These are phyloP conservation scores for Hyphopichia homilentoma DNA, from an alignment of 805 yeast genomes.

Conservation along the genomic window DNA sequence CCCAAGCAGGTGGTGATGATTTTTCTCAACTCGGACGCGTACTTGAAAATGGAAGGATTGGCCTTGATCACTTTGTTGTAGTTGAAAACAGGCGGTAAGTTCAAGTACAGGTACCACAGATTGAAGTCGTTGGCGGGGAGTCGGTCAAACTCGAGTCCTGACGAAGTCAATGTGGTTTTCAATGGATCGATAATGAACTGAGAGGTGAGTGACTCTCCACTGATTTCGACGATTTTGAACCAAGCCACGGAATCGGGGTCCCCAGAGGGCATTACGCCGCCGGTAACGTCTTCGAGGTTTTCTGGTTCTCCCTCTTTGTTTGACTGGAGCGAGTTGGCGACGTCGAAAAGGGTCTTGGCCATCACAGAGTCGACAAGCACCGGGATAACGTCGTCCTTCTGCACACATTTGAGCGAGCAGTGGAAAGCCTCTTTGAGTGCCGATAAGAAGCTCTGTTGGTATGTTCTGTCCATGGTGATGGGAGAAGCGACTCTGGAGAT, in stretches of 20 bases:
- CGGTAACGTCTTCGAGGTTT: constrained; percentile 12
- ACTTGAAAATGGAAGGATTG: constrained; percentile 34
- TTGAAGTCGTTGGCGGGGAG: constrained; percentile 31
- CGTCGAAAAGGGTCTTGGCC: constrained; percentile 52
- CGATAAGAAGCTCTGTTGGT: constrained; percentile 57
- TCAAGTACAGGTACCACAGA: constrained; percentile 47
- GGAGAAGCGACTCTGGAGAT: constrained; percentile 69
- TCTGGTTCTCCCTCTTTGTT: constrained; percentile 21
- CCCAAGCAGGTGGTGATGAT: constrained; percentile 51
- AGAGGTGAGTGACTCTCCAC: constrained; percentile 11
- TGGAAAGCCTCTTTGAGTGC: constrained; percentile 64
- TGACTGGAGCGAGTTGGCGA: constrained; percentile 8
- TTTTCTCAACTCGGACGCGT: constrained; percentile 49
- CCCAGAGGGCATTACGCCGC: constrained; percentile 49
- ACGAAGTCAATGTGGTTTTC: constrained; percentile 65
- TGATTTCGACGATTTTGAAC: constrained; percentile 63
- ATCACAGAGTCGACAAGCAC: constrained; percentile 69
- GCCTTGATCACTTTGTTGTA: constrained; percentile 19
- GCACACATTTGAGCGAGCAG: constrained; percentile 51
- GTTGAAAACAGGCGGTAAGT: constrained; percentile 39
- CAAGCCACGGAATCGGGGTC: constrained; percentile 75
- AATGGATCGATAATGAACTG: constrained; percentile 64
- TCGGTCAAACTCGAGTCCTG: constrained; percentile 49
- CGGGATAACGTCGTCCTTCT: constrained; percentile 68
- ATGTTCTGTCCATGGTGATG: constrained; percentile 57